Evolutionary conservation across 768 basidiomycete genomes (phyloP), one percentile per base, ranked within the genome.

Genomic region (Kwoniella mangroviensis): DNA sequence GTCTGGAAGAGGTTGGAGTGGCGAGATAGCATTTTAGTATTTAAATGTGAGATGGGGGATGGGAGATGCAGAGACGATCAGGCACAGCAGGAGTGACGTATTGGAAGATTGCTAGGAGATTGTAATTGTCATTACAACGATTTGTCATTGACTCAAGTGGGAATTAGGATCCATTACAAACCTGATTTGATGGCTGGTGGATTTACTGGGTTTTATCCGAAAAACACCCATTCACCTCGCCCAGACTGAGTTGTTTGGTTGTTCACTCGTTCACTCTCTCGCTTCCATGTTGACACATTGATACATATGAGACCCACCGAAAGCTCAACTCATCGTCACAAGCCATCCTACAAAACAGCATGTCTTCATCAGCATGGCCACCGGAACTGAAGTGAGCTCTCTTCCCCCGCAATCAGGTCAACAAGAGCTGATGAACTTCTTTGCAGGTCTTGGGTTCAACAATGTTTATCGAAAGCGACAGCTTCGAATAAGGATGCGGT

Each of bases 381-480:
- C 73, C 75, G 41, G 60, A 71, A 26, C 61, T 76, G 4, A 76
- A 76, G 75, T 76, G 52, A 66, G 74, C 26, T 34, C 12, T 19
- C 26, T 57, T 34, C 6, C 34, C 34, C 34, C 34, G 6, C 34
- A 34, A 7, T 5, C 1, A 34, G 34, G 9, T 7, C 34, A 34
- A 34, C 34, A 34, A 34, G 34, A 54, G 66, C 65, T 68, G 41
- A 65, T 41, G 19, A 12, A 49, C 13, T 49, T 51, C 34, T 17
- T 49, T n/a, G 13, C 67, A 98, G 95, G 85, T 90, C 91, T 82
- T 98, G 94, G 93, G 95, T 98, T 40, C 92, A 94, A 80, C 90
- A 90, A 84, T 96, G 92, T 81, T 86, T 98, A 26, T 90, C 92
- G 26, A 90, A 94, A 84, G 95, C 96, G 87, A 92, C 92, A 19